These are phyloP conservation scores for Fusarium verticillioides DNA, from an alignment of 2,329 filamentous ascomycete species.

Conservation along the genomic window DNA sequence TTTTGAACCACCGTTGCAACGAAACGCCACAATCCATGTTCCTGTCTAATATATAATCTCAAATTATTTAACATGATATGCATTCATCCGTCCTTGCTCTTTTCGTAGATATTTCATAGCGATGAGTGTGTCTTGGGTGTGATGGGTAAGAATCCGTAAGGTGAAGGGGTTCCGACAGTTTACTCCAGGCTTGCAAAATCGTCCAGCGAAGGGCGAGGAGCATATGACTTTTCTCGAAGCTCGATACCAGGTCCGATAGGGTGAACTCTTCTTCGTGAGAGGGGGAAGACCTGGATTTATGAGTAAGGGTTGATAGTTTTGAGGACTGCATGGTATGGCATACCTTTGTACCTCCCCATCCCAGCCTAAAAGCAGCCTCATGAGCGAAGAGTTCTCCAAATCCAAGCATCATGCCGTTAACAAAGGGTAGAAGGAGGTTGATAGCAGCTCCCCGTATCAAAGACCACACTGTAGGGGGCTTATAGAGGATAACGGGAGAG, in stretches of 20 bases:
- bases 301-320: background rate
- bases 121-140: background rate
- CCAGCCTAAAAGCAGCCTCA: slow-evolving; percentile 90
- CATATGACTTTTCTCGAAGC: slow-evolving; percentile 71
- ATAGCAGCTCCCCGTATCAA: slow-evolving; percentile 90
- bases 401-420: slow-evolving; percentile 98
- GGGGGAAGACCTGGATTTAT: slow-evolving; percentile 64
- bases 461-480: slow-evolving; percentile 87
- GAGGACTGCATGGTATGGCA: background rate
- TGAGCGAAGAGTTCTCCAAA: slow-evolving; percentile 98
- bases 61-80: slow-evolving; percentile 41
- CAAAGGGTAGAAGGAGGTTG: slow-evolving; percentile 93
- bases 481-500: slow-evolving; percentile 84
- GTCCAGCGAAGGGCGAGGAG: slow-evolving; percentile 67
- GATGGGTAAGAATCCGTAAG: background rate
- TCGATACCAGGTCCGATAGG: slow-evolving; percentile 86
- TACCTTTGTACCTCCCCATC: slow-evolving; percentile 95
- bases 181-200: slow-evolving; percentile 77
- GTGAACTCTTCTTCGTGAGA: slow-evolving; percentile 69
- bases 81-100: slow-evolving; percentile 24
- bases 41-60: slow-evolving; percentile 41
- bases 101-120: slow-evolving; percentile 3
- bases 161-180: background rate
- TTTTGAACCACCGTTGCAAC: slow-evolving; percentile 23
- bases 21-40: slow-evolving; percentile 29